A percentile compares a stretch with the other conserved stretches of the same genome.
Evolutionary conservation across 2,329 filamentous ascomycete species (phyloP).

Genomic region (Sarocladium kiliense): DNA sequence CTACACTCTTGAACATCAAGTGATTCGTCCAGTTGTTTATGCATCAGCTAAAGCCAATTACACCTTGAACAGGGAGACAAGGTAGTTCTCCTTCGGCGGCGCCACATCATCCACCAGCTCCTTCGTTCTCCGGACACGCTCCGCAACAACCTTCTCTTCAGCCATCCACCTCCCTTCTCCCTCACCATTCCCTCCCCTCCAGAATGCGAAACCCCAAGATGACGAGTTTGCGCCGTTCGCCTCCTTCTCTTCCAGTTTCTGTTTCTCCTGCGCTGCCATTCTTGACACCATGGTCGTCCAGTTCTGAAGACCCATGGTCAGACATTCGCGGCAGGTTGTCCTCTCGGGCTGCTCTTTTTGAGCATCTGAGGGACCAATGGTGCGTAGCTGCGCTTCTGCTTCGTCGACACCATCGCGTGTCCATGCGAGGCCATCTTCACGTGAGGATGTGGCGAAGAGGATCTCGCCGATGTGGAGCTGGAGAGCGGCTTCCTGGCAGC

Average conservation of each 20-base stretch:
- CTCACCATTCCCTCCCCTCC: conserved; percentile 24
- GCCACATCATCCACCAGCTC: conserved; percentile 47
- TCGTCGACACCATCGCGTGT: conserved; percentile 81
- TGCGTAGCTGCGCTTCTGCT: conserved; percentile 63
- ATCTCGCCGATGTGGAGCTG: conserved; percentile 94
- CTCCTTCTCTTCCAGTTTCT: conserved; percentile 23
- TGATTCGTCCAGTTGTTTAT: too few relatives aligned
- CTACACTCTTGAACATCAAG: not conserved
- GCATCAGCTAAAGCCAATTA: too few relatives aligned
- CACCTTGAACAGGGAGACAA: conserved; percentile 7
- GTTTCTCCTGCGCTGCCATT: conserved; percentile 48
- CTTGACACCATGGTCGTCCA: conserved; percentile 76
- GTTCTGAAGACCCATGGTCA: conserved; percentile 70
- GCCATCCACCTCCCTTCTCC: conserved; percentile 45
- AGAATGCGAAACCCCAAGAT: conserved; percentile 29
- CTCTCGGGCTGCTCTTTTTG: conserved; percentile 22
- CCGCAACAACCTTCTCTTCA: conserved; percentile 49
- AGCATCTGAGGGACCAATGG: conserved; percentile 22
- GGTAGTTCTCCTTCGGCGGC: conserved; percentile 24
- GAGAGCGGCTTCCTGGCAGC: conserved; percentile 79
- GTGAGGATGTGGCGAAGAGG: conserved; percentile 60
- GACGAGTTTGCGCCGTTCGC: conserved; percentile 17
- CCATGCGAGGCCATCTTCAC: conserved; percentile 77
- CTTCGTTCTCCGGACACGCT: conserved; percentile 44
- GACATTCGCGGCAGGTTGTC: conserved; percentile 69